Conservation (phyloP, 805 yeast genomes). For the Myxozyma neglecta region DNA sequence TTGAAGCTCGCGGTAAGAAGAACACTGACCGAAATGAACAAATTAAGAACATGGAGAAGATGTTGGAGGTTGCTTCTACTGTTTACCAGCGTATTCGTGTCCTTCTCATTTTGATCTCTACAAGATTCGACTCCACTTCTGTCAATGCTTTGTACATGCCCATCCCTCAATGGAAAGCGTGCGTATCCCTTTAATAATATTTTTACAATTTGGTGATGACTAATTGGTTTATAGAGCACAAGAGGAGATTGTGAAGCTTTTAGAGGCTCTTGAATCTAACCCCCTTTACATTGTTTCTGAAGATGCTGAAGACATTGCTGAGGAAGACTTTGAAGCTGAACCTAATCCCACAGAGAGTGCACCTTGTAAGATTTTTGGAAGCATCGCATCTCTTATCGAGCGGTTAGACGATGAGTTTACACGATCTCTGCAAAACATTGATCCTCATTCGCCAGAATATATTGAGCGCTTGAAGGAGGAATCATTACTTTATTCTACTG, state of each 20-base stretch:
- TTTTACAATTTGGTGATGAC: not conserved
- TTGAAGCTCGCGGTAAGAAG: slow-evolving; percentile 94
- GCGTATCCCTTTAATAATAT: slow-evolving; percentile 43
- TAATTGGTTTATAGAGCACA: slow-evolving; percentile 13
- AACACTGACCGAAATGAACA: slow-evolving; percentile 83
- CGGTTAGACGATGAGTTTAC: slow-evolving; percentile 93
- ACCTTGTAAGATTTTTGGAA: slow-evolving; percentile 73
- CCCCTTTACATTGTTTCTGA: slow-evolving; percentile 70
- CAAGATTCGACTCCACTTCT: slow-evolving; percentile 75
- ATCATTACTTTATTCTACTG: slow-evolving; percentile 65
- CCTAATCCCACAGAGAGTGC: slow-evolving; percentile 39
- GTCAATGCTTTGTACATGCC: slow-evolving; percentile 72
- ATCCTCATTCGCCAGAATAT: slow-evolving; percentile 94
- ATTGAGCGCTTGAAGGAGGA: slow-evolving; percentile 89
- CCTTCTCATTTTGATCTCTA: slow-evolving; percentile 77
- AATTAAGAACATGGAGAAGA: slow-evolving; percentile 64
- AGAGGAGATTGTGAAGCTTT: slow-evolving; percentile 58
- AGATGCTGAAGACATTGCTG: slow-evolving; percentile 78
- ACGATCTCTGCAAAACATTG: slow-evolving; percentile 80
- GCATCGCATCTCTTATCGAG: slow-evolving; percentile 82
- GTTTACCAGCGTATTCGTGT: slow-evolving; percentile 78
- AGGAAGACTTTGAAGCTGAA: slow-evolving; percentile 55
- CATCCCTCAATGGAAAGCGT: slow-evolving; percentile 71
- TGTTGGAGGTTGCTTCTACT: slow-evolving; percentile 50
- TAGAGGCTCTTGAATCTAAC: slow-evolving; percentile 68